phyloP scores from a whole-genome alignment of 768 basidiomycete genomes.

The Cystofilobasidium ferigula region DNA sequence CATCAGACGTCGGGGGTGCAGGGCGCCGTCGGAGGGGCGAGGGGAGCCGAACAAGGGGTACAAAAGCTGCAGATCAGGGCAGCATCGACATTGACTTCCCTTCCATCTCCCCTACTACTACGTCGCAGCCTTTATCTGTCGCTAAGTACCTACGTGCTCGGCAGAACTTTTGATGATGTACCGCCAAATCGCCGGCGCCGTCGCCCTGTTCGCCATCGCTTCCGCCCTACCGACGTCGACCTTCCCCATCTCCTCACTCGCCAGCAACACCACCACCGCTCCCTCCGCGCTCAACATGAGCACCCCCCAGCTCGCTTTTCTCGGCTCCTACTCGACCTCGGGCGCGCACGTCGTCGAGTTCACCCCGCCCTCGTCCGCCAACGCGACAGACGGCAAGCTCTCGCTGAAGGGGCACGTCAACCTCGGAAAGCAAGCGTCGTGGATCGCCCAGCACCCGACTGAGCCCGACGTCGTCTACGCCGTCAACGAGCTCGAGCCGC shows the following conservation, averaged over 20 bases:
- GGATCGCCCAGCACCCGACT: conserved; percentile 18
- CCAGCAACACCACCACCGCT: not conserved
- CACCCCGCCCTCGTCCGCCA: conserved; percentile 10
- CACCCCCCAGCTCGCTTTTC: not conserved
- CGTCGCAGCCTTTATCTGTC: no score
- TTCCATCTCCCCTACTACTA: no score
- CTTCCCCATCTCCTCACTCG: not conserved
- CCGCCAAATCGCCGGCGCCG: not conserved
- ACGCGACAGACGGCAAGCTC: conserved; percentile 17
- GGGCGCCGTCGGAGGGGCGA: no score
- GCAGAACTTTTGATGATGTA: no score
- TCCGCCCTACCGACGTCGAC: not conserved
- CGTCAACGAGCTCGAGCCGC: conserved; percentile 11
- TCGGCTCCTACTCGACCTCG: conserved; percentile 10
- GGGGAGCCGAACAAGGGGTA: no score
- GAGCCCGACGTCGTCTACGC: conserved; percentile 17
- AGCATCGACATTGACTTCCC: no score
- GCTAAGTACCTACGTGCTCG: no score
- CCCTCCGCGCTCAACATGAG: not conserved
- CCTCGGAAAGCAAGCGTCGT: not conserved
- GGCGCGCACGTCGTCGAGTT: conserved; percentile 11
- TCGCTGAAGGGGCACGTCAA: not conserved
- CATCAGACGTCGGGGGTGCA: no score
- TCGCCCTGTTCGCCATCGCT: not conserved
- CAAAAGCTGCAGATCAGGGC: no score